phyloP scores from a whole-genome alignment of 192 early-diverging fungal species.

The Coemansia sp. region DNA sequence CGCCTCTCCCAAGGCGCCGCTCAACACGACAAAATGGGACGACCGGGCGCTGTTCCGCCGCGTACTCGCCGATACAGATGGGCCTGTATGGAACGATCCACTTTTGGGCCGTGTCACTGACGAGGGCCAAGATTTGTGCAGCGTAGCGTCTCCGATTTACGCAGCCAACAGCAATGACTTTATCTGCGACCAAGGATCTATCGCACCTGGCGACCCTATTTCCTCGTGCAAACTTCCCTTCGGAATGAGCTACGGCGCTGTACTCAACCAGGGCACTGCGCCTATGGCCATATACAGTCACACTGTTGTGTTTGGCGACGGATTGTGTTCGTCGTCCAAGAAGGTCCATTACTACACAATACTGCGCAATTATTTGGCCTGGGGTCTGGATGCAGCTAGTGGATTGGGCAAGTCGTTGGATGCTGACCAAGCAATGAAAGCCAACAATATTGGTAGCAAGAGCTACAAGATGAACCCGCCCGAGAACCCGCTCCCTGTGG shows the following conservation, averaged over 20 bases:
- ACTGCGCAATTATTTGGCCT: conserved; percentile 33
- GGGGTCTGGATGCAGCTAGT: conserved; percentile 8
- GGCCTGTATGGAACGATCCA: conserved; percentile 17
- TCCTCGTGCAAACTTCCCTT: conserved; percentile 34
- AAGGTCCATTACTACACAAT: conserved; percentile 35
- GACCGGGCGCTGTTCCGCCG: conserved; percentile 22
- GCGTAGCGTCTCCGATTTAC: conserved; percentile 26
- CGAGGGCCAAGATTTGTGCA: conserved; percentile 17
- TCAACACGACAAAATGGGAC: conserved; percentile 12
- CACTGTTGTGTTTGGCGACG: conserved; percentile 37
- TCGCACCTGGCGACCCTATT: neutral
- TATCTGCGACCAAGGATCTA: conserved; percentile 20
- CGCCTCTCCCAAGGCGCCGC: conserved; percentile 2
- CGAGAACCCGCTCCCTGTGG: conserved; percentile 6
- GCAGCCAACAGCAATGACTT: conserved; percentile 29
- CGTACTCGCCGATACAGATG: conserved; percentile 7
- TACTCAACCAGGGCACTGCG: conserved; percentile 6
- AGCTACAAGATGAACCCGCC: conserved; percentile 18
- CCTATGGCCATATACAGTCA: conserved; percentile 46
- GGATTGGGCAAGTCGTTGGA: neutral
- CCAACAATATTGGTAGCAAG: neutral
- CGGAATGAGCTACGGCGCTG: conserved; percentile 28
- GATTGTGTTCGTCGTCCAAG: conserved; percentile 21
- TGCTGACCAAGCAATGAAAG: neutral
- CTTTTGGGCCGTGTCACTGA: conserved; percentile 1